Percentiles rank a stretch among this genome's conserved stretches.
Evolutionary conservation across 2,329 filamentous ascomycete species (phyloP).

Genomic region (Trichoderma endophyticum): DNA sequence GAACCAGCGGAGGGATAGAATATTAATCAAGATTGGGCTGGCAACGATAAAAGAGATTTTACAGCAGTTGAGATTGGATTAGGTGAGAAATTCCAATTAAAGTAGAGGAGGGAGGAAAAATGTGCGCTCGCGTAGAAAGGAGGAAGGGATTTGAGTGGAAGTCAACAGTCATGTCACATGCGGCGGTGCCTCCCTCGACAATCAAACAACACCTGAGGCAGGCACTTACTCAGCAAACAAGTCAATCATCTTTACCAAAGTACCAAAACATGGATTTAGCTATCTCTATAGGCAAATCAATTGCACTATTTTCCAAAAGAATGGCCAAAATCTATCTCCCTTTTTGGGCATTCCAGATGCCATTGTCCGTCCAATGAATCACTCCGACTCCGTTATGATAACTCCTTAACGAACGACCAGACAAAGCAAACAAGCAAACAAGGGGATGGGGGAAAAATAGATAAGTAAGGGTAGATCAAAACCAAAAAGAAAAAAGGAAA

Average conservation of each 20-base stretch:
- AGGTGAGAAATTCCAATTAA: neutral
- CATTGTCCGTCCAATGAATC: neutral
- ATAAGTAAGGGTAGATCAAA: neutral
- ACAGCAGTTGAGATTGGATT: neutral
- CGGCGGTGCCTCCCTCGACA: neutral
- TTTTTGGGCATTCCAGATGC: neutral
- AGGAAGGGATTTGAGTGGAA: neutral
- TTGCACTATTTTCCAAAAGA: neutral
- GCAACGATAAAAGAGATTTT: neutral
- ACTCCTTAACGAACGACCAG: neutral
- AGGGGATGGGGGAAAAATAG: neutral
- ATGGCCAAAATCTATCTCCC: neutral
- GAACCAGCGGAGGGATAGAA: too few species aligned
- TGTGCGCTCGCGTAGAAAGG: neutral
- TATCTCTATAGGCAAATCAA: neutral
- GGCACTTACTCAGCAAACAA: neutral
- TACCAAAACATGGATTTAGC: neutral
- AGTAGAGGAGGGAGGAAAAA: neutral
- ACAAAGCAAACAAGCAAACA: neutral
- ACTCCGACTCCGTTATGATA: neutral
- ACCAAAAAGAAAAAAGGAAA: neutral
- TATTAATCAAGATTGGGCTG: neutral
- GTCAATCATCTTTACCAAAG: neutral
- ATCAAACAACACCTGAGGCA: neutral
- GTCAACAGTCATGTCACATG: neutral